Base-by-base conservation (phyloP, 805 yeast species). In the Alloascoidea hylecoeti region DNA sequence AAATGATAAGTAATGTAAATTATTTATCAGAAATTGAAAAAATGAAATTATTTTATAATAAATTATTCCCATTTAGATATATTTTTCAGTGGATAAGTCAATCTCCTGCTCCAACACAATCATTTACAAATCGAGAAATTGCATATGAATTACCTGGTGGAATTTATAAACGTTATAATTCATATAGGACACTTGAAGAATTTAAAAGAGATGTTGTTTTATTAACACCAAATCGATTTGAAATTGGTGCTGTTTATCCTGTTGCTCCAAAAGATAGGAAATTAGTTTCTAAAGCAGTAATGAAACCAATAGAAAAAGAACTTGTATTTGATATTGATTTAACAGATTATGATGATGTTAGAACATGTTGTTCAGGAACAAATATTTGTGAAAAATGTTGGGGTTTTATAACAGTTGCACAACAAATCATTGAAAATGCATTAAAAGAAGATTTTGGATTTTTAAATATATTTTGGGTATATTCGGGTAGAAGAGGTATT, bases 401-500 rank as follows among this genome's bases (percentile, higher is more conserved):
- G 98, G 77, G 73, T 43, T 92, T 88, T 52, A 83, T 92, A 42
- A 75, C 79, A 15, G 72, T 88, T 17, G 96, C 96, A 2, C 72
- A 86, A 41, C 70, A 75, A 49, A 72, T 88, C 35, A 61, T 92
- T 42, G 83, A 81, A 42, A 51, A 56, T 1, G 79, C 94, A 0
- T 64, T 92, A 38, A 61, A 72, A 38, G 85, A 84, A 37, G 97
- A 89, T 56, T 92, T 92, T 57, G 97, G 96, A 1, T 88, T 83
- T 55, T 61, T 75, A 42, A 78, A 84, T 56, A 64, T 85, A 52
- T 64, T 92, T 37, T 92, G 97, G 97, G 95, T 89, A 3, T 92
- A 84, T 52, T 85, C 96, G 1, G 98, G 98, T 35, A 80, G 98
- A 66, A 82, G 98, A 70, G 98, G 98, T 57, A 95, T 94, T 13